Percentiles rank a stretch among this genome's conserved stretches.
Evolutionary conservation across 768 basidiomycete species (phyloP).

Genomic region (Pleurotus giganteus): DNA sequence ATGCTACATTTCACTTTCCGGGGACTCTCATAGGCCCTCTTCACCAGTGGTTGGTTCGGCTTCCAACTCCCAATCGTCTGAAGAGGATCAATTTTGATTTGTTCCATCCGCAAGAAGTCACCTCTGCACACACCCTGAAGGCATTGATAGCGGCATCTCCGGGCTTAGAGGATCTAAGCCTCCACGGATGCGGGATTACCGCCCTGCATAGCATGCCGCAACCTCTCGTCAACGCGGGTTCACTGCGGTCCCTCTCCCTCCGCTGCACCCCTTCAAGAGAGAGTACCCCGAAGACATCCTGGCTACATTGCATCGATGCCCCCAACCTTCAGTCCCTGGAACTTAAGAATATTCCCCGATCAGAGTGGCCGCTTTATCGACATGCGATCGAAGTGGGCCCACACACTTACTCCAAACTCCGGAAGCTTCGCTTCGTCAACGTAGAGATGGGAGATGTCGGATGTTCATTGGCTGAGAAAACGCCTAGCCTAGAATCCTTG

Average conservation of each 20-base stretch:
- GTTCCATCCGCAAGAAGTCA: not conserved
- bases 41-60: not conserved
- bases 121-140: not conserved
- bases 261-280: not conserved
- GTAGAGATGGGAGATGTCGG: not conserved
- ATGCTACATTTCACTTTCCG: not conserved
- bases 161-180: not conserved
- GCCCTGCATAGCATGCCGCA: not conserved
- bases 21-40: not conserved
- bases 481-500: not conserved
- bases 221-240: not conserved
- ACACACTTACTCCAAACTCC: not conserved
- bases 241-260: not conserved
- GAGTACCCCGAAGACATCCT: not conserved
- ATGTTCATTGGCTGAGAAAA: not conserved
- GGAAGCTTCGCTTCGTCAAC: not conserved
- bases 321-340: constrained; percentile 1
- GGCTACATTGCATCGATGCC: not conserved
- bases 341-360: not conserved
- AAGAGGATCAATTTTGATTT: not conserved
- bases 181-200: not conserved
- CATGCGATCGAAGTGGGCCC: not conserved
- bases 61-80: not conserved
- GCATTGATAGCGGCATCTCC: not conserved
- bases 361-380: not conserved